Evolutionary conservation across 2,329 filamentous ascomycete species (phyloP).

Genomic region (Lojkania enalia): DNA sequence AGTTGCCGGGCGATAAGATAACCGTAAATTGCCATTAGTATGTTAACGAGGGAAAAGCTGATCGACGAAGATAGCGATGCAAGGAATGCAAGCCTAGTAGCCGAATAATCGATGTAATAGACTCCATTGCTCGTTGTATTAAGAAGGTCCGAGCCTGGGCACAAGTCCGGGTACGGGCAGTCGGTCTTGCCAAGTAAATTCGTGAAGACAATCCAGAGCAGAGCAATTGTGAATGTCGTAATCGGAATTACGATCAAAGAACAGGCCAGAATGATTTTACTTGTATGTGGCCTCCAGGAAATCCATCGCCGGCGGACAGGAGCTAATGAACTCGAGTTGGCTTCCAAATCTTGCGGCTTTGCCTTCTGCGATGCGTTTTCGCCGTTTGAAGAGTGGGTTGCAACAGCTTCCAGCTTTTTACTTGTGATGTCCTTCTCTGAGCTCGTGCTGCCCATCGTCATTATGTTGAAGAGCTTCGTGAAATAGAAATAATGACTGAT

Average conservation of each 20-base stretch:
- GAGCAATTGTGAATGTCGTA: constrained; percentile 6
- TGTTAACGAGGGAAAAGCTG: constrained; percentile 16
- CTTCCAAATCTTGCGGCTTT: no score
- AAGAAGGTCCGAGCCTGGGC: constrained; percentile 6
- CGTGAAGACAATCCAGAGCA: constrained; percentile 8
- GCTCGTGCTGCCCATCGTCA: no score
- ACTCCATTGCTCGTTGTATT: constrained; percentile 3
- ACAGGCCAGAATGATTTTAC: constrained; percentile 9
- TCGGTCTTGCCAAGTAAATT: neutral
- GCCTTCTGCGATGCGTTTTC: no score
- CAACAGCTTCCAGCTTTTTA: no score
- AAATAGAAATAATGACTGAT: no score
- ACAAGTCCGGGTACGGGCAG: constrained; percentile 14
- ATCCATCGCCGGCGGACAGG: no score
- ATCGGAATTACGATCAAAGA: constrained; percentile 3
- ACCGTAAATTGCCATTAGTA: constrained; percentile 15
- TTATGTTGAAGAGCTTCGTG: no score
- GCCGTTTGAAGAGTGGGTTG: no score
- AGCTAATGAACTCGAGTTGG: no score
- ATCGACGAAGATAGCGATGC: constrained; percentile 16
- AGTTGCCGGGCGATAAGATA: constrained; percentile 11
- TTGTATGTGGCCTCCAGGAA: constrained; percentile 4
- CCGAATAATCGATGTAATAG: constrained; percentile 18
- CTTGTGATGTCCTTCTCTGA: no score
- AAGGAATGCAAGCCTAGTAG: constrained; percentile 17